Evolutionary conservation across 495 filamentous ascomycete genomes (phyloP), one percentile per base, ranked within the genome.

Genomic region (Parathielavia hyrcaniae): DNA sequence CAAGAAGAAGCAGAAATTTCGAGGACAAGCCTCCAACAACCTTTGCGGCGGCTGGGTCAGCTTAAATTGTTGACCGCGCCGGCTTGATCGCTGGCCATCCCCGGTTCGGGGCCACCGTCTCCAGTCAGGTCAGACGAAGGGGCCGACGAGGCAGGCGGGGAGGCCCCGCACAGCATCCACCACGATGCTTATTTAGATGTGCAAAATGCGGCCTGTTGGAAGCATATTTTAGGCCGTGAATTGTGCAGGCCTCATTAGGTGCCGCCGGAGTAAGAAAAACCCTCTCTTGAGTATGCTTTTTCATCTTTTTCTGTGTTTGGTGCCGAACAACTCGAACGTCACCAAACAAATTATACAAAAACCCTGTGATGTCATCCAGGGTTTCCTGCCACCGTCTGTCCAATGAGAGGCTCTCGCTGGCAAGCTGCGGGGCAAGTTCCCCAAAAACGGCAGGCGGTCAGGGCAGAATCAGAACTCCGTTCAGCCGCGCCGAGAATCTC

Each of bases 301-400:
- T 5, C 9, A 6, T 13, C 5, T 14, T 26, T 10, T 16, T 5
- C 20, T 4, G 20, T 34, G 6, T 19, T 16, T 7, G 34, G 22
- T 36, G 4, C 14, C 30, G 14, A 23, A 13, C 36, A 12, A 5
- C 35, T 53, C 12, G 14, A 17, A 19, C 39, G 7, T 47, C 13
- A 38, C 17, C 14, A 2, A 9, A 12, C 2, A 32, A 6, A 22
- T 1, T 2, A 2, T 45, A 45, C 23, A 51, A 51, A 47, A 45
- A 30, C 13, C 7, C 34, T 4, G 55, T 62, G 60, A 62, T 62
- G 60, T 62, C 60, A 62, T 58, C n/a, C 9, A 30, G 8, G 11
- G n/a, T 20, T 30, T 13, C 52, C 23, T 32, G 19, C 35, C 41
- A 14, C 45, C 14, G 1, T 19, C 8, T 20, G 36, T 14, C 60